Evolutionary conservation across 2,329 filamentous ascomycete species (phyloP).

Genomic region (Ophiocordyceps sinensis): DNA sequence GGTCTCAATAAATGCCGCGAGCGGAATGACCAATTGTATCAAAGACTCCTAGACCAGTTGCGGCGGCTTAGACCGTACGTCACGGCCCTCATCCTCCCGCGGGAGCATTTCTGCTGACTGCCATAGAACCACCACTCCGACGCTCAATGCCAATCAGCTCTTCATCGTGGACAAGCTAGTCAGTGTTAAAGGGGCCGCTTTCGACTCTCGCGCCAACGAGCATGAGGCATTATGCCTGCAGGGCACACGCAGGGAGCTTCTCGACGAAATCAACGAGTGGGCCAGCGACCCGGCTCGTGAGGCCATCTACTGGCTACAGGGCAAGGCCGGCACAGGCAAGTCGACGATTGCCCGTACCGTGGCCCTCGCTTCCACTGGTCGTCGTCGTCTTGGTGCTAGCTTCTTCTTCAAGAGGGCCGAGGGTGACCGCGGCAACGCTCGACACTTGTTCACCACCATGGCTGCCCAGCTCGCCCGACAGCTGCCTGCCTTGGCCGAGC

Average conservation of each 20-base stretch:
- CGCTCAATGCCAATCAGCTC: too few relatives aligned
- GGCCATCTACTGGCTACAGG: slow-evolving; percentile 4
- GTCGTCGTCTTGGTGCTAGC: slow-evolving; percentile 11
- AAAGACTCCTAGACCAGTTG: too few relatives aligned
- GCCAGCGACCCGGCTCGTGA: neutral
- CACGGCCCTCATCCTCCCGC: too few relatives aligned
- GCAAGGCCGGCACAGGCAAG: slow-evolving; percentile 9
- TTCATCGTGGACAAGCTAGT: too few relatives aligned
- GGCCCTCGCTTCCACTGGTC: neutral
- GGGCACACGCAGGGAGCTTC: neutral
- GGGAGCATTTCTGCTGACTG: too few relatives aligned
- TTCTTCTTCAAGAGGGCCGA: slow-evolving; percentile 30
- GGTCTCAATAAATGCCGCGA: slow-evolving; percentile 7
- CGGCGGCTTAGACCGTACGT: too few relatives aligned
- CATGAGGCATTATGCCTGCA: neutral
- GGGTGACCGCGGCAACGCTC: slow-evolving; percentile 17
- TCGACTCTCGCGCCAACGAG: neutral
- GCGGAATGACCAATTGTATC: neutral
- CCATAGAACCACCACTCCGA: too few relatives aligned
- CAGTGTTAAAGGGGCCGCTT: neutral
- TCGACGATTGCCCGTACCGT: slow-evolving; percentile 7
- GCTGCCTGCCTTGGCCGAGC: slow-evolving; percentile 9
- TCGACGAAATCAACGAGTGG: slow-evolving; percentile 2
- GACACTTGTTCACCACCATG: slow-evolving; percentile 24
- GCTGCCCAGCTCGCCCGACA: slow-evolving; percentile 15